phyloP scores from a whole-genome alignment of 169 alveolate species.

The Cryptosporidium bovis region DNA sequence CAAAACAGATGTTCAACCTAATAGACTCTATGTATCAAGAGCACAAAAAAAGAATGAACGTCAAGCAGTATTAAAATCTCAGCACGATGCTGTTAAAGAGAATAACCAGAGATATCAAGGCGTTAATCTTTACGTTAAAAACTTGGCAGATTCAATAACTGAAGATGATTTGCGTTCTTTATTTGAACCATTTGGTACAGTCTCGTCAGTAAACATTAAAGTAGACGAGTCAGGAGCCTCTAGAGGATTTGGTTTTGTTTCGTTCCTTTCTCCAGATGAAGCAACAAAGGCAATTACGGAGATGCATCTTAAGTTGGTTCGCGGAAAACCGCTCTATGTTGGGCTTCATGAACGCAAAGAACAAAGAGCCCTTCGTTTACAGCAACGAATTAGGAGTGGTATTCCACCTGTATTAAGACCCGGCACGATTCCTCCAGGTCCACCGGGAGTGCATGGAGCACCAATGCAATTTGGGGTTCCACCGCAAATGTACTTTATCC shows the following conservation, averaged over 20 bases:
- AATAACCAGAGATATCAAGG: constrained; percentile 84
- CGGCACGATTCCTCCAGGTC: constrained; percentile 73
- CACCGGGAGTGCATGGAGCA: constrained; percentile 73
- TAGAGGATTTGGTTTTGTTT: constrained; percentile 97
- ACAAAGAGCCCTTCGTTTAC: constrained; percentile 89
- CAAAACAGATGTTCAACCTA: constrained; percentile 79
- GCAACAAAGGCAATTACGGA: constrained; percentile 97
- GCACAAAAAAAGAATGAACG: constrained; percentile 91
- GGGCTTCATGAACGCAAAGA: constrained; percentile 93
- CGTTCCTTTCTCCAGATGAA: constrained; percentile 95
- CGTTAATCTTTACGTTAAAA: constrained; percentile 91
- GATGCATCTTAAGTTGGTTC: constrained; percentile 91
- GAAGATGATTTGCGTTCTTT: constrained; percentile 88
- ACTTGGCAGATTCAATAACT: constrained; percentile 89
- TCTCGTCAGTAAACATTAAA: constrained; percentile 93
- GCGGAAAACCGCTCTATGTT: constrained; percentile 93
- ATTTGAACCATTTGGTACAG: constrained; percentile 91
- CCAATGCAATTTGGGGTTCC: constrained; percentile 74
- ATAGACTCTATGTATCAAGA: constrained; percentile 86
- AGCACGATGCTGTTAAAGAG: constrained; percentile 81
- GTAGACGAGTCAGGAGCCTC: constrained; percentile 92
- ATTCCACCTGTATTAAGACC: constrained; percentile 78
- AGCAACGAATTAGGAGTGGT: constrained; percentile 87
- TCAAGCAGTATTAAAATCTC: constrained; percentile 87
- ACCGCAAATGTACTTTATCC: constrained; percentile 71